Evolutionary conservation across 257 asterid genomes (phyloP).

Genomic region (Nicotiana tomentosiformis): DNA sequence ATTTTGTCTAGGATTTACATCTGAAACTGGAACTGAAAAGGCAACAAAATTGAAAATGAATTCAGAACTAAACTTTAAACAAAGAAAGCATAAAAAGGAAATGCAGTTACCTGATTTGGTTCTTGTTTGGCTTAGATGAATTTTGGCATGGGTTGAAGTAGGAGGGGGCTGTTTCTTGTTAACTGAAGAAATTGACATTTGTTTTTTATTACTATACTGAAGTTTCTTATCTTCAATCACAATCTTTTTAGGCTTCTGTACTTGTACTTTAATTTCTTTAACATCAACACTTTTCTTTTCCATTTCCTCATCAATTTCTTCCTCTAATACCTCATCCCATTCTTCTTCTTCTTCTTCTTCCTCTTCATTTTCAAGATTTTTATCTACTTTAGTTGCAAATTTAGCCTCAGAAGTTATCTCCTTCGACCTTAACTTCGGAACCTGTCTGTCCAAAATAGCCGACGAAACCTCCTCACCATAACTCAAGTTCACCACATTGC

Average conservation of each 20-base stretch:
- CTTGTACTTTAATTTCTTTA: constrained; percentile 24
- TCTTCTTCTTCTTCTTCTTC: constrained; percentile 19
- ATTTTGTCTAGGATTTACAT: constrained; percentile 33
- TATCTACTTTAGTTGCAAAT: constrained; percentile 17
- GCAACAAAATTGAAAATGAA: neutral
- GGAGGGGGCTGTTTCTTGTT: constrained; percentile 36
- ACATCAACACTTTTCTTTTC: constrained; percentile 33
- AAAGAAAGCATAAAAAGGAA: neutral
- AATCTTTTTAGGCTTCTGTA: constrained; percentile 27
- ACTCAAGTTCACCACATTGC: constrained; percentile 13
- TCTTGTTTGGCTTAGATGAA: constrained; percentile 40
- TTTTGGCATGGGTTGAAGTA: constrained; percentile 23
- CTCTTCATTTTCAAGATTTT: constrained; percentile 11
- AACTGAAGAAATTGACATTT: constrained; percentile 33
- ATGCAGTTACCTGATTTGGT: constrained; percentile 38
- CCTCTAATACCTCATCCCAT: constrained; percentile 22
- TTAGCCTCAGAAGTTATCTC: constrained; percentile 7
- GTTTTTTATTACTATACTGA: constrained; percentile 26
- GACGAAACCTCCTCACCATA: too few relatives aligned
- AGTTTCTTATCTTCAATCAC: constrained; percentile 38
- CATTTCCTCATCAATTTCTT: constrained; percentile 24
- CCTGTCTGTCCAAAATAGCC: too few relatives aligned
- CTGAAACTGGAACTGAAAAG: constrained; percentile 33
- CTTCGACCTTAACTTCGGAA: too few relatives aligned
- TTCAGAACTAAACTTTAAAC: neutral